A percentile compares a stretch with the other conserved stretches of the same genome.
Conservation (phyloP, 768 basidiomycete genomes). For the Pluteus cervinus region DNA sequence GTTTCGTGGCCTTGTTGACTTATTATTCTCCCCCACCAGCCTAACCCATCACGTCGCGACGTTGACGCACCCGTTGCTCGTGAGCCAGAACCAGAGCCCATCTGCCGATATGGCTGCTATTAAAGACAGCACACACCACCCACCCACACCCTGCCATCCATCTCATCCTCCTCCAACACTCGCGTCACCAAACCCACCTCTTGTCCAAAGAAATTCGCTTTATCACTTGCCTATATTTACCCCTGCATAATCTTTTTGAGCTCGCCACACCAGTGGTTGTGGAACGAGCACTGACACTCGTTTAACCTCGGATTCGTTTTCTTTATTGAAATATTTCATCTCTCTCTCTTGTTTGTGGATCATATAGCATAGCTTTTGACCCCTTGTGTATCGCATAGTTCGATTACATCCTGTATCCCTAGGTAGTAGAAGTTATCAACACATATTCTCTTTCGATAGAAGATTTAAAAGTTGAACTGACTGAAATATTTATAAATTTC, state of each 20-base stretch:
- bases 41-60: conserved; percentile 4
- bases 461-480: conserved; percentile 11
- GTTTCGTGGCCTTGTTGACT: neutral
- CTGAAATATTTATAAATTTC: too few species aligned
- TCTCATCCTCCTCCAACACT: conserved; percentile 3
- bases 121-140: conserved; percentile 6
- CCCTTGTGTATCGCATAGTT: too few species aligned
- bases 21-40: conserved; percentile 8
- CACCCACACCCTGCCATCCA: conserved; percentile 1
- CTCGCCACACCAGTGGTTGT: conserved; percentile 12
- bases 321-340: conserved; percentile 11
- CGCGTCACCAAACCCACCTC: neutral
- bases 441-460: conserved; percentile 7
- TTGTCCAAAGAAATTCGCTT: conserved; percentile 2
- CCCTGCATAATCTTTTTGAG: conserved; percentile 3
- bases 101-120: conserved; percentile 11
- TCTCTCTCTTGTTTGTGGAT: too few species aligned
- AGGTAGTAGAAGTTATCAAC: too few species aligned
- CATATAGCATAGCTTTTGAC: too few species aligned
- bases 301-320: conserved; percentile 24
- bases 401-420: too few species aligned
- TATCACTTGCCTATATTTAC: neutral
- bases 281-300: too few species aligned
- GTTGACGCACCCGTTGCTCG: conserved; percentile 11
- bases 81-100: conserved; percentile 14